Evolutionary conservation across 108 stramenopile genomes (phyloP), one percentile per base, ranked within the genome.

Genomic region (Discostella pseudostelligera): DNA sequence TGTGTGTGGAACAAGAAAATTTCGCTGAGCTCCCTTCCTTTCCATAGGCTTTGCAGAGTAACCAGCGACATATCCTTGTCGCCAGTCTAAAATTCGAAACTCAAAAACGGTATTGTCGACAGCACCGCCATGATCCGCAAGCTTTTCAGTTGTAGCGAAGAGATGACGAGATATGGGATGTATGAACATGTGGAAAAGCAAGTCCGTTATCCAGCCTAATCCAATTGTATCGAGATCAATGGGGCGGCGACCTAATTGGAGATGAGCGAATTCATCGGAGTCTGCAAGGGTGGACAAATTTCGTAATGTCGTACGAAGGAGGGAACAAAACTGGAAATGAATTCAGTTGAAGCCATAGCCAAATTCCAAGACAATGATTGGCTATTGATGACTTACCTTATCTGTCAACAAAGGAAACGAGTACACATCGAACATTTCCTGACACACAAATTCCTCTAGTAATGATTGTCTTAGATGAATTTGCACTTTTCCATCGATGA

Each of bases 61-160:
- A 6, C 82, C 84, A 7, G 89, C 89, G 44, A 93, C 65, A 63
- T 82, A 93, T 1, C 92, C 87, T 12, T 90, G 88, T 64, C 87
- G 58, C 88, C 89, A 93, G 71, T 93, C 87, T 26, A 93, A 63
- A 24, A 61, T 53, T 45, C 36, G 24, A 16, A 46, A 28, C 14
- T 59, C 39, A 16, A 42, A 24, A 39, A 4, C 58, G 26, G 28
- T 20, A 16, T 58, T 43, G 25, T 22, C 5, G 32, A 4, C 32
- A 32, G 4, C 32, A 4, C 5, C 32, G 24, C 25, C 51, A 29
- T 61, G 29, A 48, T 85, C 84, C 16, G 47, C 57, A 25, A 51
- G 39, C 12, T 72, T 51, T 71, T 85, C 84, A 8, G 85, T 78
- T 16, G 72, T 64, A 7, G 50, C 59, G 62, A 80, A 92, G 19